Evolutionary conservation across 83 land plant genomes (phyloP).

Genomic region (Isoetes engelmannii): DNA sequence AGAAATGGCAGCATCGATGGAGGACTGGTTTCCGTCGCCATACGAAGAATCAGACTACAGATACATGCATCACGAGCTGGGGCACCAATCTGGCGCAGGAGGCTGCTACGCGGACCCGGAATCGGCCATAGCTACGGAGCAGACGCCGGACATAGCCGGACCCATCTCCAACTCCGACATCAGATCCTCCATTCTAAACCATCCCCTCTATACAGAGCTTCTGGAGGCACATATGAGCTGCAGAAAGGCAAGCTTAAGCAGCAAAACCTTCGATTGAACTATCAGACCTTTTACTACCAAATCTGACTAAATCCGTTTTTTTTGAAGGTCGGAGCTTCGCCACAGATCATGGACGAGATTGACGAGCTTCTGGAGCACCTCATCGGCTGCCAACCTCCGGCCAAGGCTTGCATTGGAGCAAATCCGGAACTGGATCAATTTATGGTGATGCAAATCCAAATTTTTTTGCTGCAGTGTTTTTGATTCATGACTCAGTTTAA

Average conservation of each 20-base stretch:
- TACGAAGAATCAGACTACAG: not conserved
- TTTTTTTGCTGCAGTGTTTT: not conserved
- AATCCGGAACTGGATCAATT: constrained; percentile 83
- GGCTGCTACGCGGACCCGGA: not conserved
- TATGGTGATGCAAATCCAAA: constrained; percentile 38
- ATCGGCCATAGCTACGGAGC: not conserved
- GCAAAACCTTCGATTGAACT: not conserved
- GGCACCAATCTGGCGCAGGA: not conserved
- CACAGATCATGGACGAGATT: constrained; percentile 47
- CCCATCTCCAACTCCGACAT: not conserved
- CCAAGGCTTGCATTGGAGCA: constrained; percentile 12
- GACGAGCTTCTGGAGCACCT: constrained; percentile 34
- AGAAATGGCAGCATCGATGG: not conserved
- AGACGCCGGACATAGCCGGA: not conserved
- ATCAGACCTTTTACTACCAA: too few species aligned
- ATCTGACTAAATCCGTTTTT: too few species aligned
- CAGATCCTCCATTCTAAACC: not conserved
- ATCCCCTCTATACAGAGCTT: not conserved
- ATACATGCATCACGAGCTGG: too few species aligned
- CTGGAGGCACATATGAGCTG: constrained; percentile 6
- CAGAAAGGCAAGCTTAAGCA: not conserved
- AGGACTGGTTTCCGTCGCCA: not conserved
- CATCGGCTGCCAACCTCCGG: constrained; percentile 29
- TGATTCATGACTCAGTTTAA: not conserved
- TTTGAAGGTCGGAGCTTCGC: constrained; percentile 70